Evolutionary conservation across 2,329 filamentous ascomycete genomes (phyloP), one percentile per base, ranked within the genome.

Genomic region (Hypoxylon sp.): DNA sequence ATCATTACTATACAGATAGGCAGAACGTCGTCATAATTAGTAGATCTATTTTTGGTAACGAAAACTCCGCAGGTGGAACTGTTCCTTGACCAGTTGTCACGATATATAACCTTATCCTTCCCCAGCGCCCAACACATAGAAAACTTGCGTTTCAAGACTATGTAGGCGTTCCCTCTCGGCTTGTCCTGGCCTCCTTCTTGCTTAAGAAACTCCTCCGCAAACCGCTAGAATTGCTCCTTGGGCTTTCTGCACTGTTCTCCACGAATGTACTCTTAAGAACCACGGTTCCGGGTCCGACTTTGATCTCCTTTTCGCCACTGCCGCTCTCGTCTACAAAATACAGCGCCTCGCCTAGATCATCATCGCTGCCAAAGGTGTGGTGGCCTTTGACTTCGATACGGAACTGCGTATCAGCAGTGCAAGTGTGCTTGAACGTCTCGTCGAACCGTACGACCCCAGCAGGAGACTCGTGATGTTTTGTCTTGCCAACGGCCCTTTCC

Each of bases 271-370:
- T 96, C 81, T 89, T 91, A 48, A 97, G 77, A 0, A 88, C 83
- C 0, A 97, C 90, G 1, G 81, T 85, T 23, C 93, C 94, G 34
- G 81, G 84, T 11, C 95, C 95, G 25, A 94, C 89, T 32, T 82
- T 86, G 55, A 99, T 80, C 41, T 88, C 83, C 82, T 95, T 96
- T 71, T 95, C 90, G 30, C 85, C 82, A 9, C 87, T 87, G 2
- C 88, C 87, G 1, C 84, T 87, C 76, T 99, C 95, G 69, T 95
- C 93, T n/a, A 99, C 88, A 76, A 96, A 94, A 81, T 97, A 97
- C n/a, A 91, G 77, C 4, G 88, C 88, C 75, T 98, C 94, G 56
- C 96, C 96, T 0, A 99, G 85, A 63, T 90, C 87, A 60, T 94
- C 90, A 76, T 96, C 93, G 62, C 89, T 91, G 54, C 92, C 91